phyloP scores from a whole-genome alignment of 2,329 filamentous ascomycete species.

The Cylindrodendrum hubeiense region DNA sequence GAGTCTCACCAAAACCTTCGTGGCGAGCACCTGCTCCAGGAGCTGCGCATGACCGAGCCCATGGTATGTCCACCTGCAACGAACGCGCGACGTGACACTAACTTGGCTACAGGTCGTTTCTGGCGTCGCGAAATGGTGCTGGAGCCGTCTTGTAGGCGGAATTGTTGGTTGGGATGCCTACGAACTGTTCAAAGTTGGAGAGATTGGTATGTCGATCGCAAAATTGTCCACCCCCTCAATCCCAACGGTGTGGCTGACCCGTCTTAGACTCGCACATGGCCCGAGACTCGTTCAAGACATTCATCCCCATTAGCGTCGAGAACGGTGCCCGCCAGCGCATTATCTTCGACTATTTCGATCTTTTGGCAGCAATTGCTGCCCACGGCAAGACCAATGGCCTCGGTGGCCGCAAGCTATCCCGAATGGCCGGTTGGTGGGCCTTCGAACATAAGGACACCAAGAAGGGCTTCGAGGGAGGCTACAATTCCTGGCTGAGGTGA shows the following conservation, averaged over 20 bases:
- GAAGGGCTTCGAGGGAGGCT: conserved; percentile 94
- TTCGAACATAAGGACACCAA: conserved; percentile 91
- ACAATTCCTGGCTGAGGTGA: conserved; percentile 87
- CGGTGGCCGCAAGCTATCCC: conserved; percentile 91
- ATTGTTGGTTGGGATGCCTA: conserved; percentile 98
- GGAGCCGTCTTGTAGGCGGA: conserved; percentile 90
- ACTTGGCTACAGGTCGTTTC: conserved; percentile 78
- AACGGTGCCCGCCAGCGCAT: conserved; percentile 88
- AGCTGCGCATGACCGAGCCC: conserved; percentile 92
- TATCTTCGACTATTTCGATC: conserved; percentile 96
- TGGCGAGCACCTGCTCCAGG: conserved; percentile 81
- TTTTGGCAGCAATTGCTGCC: conserved; percentile 89
- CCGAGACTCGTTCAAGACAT: conserved; percentile 93
- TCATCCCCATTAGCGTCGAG: conserved; percentile 93
- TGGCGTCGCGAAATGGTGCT: conserved; percentile 98
- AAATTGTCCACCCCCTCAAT: conserved; percentile 4
- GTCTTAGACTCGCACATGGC: conserved; percentile 88
- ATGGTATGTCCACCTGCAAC: conserved; percentile 73
- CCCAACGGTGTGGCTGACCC: conserved; percentile 31
- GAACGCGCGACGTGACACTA: conserved; percentile 36
- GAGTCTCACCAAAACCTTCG: conserved; percentile 73
- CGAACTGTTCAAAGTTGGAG: conserved; percentile 93
- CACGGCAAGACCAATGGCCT: conserved; percentile 95
- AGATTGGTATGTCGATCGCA: conserved; percentile 73
- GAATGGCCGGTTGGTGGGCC: conserved; percentile 98